Conservation (phyloP, 73 alveolate species). For the Tetrahymena borealis region DNA sequence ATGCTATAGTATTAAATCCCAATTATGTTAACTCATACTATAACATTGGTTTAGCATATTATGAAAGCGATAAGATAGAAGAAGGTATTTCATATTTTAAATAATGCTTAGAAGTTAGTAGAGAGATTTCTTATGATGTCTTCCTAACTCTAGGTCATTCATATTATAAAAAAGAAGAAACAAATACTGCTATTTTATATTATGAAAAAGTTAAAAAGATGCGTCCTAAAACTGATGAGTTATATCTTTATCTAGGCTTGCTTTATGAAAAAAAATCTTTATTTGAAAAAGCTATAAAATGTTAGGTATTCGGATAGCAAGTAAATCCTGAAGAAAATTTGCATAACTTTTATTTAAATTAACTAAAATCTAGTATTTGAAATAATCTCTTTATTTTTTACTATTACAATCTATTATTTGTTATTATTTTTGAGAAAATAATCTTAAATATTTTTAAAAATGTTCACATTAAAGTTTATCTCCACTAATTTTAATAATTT, state of each 20-base stretch:
- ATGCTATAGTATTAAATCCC: slow-evolving; percentile 45
- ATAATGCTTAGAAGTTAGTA: background rate
- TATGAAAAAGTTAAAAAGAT: background rate
- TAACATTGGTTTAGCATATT: background rate
- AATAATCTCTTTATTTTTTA: too few species aligned
- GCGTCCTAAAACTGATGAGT: background rate
- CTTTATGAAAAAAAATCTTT: background rate
- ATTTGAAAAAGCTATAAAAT: background rate
- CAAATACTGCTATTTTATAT: background rate
- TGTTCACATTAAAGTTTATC: too few species aligned
- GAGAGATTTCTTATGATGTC: background rate
- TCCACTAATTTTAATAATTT: too few species aligned
- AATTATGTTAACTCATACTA: slow-evolving; percentile 33
- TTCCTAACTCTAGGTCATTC: background rate
- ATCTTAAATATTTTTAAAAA: too few species aligned
- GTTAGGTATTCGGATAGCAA: background rate
- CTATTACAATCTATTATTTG: too few species aligned
- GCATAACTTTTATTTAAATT: background rate
- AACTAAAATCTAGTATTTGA: too few species aligned
- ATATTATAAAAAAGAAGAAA: background rate
- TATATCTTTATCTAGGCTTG: background rate
- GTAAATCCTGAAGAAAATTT: background rate
- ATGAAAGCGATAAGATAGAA: background rate
- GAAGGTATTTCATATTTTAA: background rate
- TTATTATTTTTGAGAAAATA: too few species aligned